Base-by-base conservation (phyloP, 805 yeast genomes). In the Barnettozyma salicaria region DNA sequence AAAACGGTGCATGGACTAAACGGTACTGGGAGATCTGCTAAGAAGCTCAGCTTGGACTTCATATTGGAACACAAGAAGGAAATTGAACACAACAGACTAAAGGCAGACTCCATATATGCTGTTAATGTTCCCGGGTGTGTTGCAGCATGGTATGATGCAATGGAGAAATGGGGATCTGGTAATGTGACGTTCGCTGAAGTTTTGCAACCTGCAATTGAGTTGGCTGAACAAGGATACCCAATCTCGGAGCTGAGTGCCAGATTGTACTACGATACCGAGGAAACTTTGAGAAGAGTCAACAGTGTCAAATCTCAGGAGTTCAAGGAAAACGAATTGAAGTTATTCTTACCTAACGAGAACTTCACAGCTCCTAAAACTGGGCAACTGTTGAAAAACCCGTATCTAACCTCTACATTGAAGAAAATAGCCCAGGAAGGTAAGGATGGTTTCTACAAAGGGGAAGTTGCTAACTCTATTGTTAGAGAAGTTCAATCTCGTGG, bases 121-220 rank as follows among this genome's bases (percentile, higher is more conserved):
- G 74, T 79, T 7, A 79, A 78, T 35, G 88, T 83, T 5, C 92
- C 92, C 0, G 94, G 94, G 5, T 80, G 86, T 2, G 68, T 82
- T 32, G 85, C 86, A 6, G 90, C 86, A 1, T 84, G 92, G 92
- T 55, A 68, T 30, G 92, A 83, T 55, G 72, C 85, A 3, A 60
- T 72, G 26, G 77, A 74, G 28, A 63, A 59, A 41, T 83, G 88
- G 85, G 92, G 94, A 2, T 75, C 83, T 19, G 82, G 83, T 2
- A 74, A 73, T 7, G 74, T 83, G 10, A 49, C 76, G 0, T 57
- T 82, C 48, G 72, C 56, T 2, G 78, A 82, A 40, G 67, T 80
- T 21, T 58, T 80, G 23, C 65, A 68, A 40, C 83, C 85, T 7
- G 83, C 85, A 1, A 79, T 80, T 36, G 77, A 76, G 6, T 61